These are phyloP conservation scores for Metarhizium album DNA, from an alignment of 2,329 filamentous ascomycete genomes.

Conservation along the genomic window DNA sequence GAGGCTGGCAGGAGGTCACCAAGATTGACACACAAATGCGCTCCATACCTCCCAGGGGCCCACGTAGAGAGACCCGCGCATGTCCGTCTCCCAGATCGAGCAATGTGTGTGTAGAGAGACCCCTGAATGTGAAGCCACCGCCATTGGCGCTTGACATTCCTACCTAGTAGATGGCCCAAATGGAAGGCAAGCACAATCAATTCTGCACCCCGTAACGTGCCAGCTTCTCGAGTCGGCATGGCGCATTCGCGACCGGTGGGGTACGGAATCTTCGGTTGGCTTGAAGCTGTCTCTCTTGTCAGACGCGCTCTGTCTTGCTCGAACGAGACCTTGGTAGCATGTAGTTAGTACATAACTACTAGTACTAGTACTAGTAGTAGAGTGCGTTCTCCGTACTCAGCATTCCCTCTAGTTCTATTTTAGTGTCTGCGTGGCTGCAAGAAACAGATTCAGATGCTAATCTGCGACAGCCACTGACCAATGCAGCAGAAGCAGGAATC, in stretches of 20 bases:
- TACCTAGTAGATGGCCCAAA: neutral
- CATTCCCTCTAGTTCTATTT: neutral
- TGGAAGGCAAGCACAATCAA: neutral
- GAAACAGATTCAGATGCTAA: neutral
- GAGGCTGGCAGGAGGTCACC: neutral
- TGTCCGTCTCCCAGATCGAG: neutral
- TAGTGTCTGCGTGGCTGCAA: neutral
- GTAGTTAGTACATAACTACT: no score
- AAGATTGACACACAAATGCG: neutral
- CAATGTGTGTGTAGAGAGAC: neutral
- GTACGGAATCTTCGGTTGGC: neutral
- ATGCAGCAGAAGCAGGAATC: neutral
- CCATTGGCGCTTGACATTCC: no score
- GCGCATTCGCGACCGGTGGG: neutral
- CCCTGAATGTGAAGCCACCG: neutral
- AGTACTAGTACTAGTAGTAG: no score
- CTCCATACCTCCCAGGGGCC: neutral
- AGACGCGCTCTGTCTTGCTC: neutral
- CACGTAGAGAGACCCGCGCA: no score
- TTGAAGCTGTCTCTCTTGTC: neutral
- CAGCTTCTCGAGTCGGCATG: neutral
- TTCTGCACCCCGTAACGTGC: no score
- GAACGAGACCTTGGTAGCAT: neutral
- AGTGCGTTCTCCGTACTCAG: neutral
- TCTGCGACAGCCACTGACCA: neutral